These are phyloP conservation scores for Sarcodon aspratus DNA, from an alignment of 768 basidiomycete species.

Conservation along the genomic window DNA sequence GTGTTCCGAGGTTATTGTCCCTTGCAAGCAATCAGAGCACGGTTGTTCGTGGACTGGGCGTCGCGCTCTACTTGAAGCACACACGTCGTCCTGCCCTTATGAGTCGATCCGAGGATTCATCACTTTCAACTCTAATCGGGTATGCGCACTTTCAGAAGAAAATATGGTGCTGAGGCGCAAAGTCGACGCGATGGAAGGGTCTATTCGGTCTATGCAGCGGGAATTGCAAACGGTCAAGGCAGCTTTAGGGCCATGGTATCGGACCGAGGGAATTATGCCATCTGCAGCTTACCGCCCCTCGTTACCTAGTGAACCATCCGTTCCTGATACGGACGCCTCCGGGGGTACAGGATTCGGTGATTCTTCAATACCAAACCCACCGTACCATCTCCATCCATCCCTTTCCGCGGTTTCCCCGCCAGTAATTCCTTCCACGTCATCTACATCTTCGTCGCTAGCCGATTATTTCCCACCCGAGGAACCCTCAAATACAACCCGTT, in stretches of 20 bases:
- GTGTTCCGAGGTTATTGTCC: constrained; percentile 27
- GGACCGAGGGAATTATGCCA: constrained; percentile 14
- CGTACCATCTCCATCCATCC: constrained; percentile 4
- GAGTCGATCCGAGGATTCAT: constrained; percentile 55
- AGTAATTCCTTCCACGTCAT: too few species aligned
- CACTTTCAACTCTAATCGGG: constrained; percentile 21
- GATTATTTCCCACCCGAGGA: too few species aligned
- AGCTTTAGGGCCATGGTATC: constrained; percentile 61
- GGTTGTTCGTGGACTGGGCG: constrained; percentile 48
- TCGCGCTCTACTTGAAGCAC: constrained; percentile 23
- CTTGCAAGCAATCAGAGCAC: constrained; percentile 33
- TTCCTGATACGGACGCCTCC: too few species aligned
- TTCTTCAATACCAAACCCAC: too few species aligned
- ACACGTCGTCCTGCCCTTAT: constrained; percentile 39
- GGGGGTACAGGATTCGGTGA: too few species aligned
- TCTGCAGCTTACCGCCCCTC: too few species aligned
- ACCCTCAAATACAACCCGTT: too few species aligned
- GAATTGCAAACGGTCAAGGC: constrained; percentile 46
- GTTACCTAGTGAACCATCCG: too few species aligned
- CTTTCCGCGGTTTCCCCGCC: too few species aligned
- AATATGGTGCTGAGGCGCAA: constrained; percentile 52
- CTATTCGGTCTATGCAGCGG: constrained; percentile 34
- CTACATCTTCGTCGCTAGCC: too few species aligned
- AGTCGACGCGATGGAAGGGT: constrained; percentile 46
- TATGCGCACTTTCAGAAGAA: constrained; percentile 42